Conservation (phyloP, 192 early-diverging fungal genomes). For the Gigaspora rosea region DNA sequence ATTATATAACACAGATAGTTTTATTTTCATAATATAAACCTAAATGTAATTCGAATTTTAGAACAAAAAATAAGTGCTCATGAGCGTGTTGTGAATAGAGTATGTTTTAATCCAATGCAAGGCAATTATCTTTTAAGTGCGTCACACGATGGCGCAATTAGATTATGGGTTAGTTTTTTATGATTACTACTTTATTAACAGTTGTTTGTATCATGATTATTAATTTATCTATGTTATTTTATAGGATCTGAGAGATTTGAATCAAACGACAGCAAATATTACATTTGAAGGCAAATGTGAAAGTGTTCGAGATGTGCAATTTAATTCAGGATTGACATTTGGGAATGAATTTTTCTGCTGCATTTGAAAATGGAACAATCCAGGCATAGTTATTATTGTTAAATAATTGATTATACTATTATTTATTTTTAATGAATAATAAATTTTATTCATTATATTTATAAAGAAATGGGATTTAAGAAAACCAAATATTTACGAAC, state of each 20-base stretch:
- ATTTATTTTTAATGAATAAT: no score
- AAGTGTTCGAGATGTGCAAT: conserved; percentile 78
- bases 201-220: no score
- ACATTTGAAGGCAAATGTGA: conserved; percentile 77
- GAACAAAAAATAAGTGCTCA: conserved; percentile 72
- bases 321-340: conserved; percentile 54
- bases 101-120: conserved; percentile 75
- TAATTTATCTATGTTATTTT: neutral
- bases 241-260: conserved; percentile 64
- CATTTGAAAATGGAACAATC: conserved; percentile 77
- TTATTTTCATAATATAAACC: neutral
- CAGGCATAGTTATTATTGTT: conserved; percentile 49
- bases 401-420: no score
- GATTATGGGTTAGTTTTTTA: conserved; percentile 65
- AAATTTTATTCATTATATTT: neutral
- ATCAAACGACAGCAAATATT: conserved; percentile 40
- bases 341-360: conserved; percentile 71
- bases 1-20: neutral
- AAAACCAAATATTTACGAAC: conserved; percentile 59
- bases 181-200: neutral
- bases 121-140: conserved; percentile 70
- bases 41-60: conserved; percentile 30
- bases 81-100: conserved; percentile 71
- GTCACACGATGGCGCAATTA: conserved; percentile 72
- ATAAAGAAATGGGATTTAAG: conserved; percentile 79